These are phyloP conservation scores for Pseudogymnoascus destructans DNA, from an alignment of 2,329 filamentous ascomycete genomes.

Conservation along the genomic window DNA sequence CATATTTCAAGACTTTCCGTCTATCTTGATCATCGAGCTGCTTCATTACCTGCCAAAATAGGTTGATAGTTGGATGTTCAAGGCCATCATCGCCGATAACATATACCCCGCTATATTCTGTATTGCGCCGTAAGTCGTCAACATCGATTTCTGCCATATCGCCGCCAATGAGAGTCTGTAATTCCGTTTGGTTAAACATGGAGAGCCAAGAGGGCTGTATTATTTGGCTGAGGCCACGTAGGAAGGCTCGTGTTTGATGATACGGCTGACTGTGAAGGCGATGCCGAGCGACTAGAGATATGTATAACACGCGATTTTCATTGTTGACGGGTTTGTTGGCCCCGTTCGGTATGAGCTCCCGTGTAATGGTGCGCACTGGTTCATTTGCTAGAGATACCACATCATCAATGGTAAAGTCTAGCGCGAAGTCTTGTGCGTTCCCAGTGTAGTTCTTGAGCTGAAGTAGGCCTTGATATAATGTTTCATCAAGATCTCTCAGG, in stretches of 20 bases:
- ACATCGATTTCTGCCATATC: conserved; percentile 78
- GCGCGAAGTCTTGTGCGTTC: conserved; percentile 63
- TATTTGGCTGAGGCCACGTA: conserved; percentile 73
- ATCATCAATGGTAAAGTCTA: conserved; percentile 86
- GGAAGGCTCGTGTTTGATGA: conserved; percentile 74
- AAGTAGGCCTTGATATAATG: conserved; percentile 74
- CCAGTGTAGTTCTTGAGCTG: conserved; percentile 75
- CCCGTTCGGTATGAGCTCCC: conserved; percentile 64
- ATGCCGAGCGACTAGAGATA: conserved; percentile 80
- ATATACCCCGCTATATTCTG: conserved; percentile 78
- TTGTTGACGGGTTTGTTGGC: conserved; percentile 72
- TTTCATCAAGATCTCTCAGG: conserved; percentile 79
- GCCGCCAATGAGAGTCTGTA: conserved; percentile 86
- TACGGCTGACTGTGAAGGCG: conserved; percentile 69
- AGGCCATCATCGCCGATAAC: conserved; percentile 73
- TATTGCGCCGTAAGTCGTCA: conserved; percentile 71
- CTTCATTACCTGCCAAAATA: conserved; percentile 88
- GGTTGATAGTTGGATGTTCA: conserved; percentile 71
- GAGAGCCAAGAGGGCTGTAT: conserved; percentile 87
- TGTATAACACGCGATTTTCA: conserved; percentile 86
- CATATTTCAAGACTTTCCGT: conserved; percentile 83
- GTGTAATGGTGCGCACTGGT: conserved; percentile 49
- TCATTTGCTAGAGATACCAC: conserved; percentile 36
- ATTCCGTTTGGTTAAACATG: conserved; percentile 96
- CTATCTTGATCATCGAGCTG: conserved; percentile 62